Evolutionary conservation across 352 stramenopile genomes (phyloP).

Genomic region (Phytopythium litorale): DNA sequence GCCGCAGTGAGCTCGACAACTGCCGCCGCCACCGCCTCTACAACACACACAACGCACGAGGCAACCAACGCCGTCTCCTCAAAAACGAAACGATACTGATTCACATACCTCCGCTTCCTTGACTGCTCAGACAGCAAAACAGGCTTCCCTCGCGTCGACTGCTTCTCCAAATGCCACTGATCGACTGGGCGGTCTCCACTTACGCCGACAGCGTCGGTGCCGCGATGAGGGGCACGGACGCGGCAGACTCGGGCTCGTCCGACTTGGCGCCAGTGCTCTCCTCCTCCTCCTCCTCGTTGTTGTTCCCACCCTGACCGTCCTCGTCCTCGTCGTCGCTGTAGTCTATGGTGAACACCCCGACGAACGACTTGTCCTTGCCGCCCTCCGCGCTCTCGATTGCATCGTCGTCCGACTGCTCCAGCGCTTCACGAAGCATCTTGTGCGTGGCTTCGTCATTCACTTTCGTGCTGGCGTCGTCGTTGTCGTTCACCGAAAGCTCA

Average conservation of each 20-base stretch:
- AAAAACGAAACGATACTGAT: slow-evolving; percentile 2
- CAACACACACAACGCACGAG: neutral
- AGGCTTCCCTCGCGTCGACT: neutral
- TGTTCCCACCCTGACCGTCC: slow-evolving; percentile 5
- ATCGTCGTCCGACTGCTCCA: slow-evolving; percentile 27
- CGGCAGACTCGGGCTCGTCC: neutral
- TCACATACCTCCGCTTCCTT: slow-evolving; percentile 1
- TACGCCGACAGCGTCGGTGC: slow-evolving; percentile 13
- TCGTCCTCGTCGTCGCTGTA: slow-evolving; percentile 76
- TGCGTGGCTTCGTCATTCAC: slow-evolving; percentile 32
- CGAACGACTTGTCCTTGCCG: slow-evolving; percentile 40
- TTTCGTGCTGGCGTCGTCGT: slow-evolving; percentile 29
- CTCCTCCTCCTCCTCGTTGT: slow-evolving; percentile 9
- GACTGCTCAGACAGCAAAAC: slow-evolving; percentile 1
- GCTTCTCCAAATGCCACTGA: neutral
- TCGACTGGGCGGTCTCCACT: neutral
- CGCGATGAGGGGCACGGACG: slow-evolving; percentile 1
- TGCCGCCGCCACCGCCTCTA: too few species aligned
- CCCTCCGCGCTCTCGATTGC: slow-evolving; percentile 11
- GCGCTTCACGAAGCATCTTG: slow-evolving; percentile 33
- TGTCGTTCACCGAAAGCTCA: slow-evolving; percentile 44
- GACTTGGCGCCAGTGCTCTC: slow-evolving; percentile 8
- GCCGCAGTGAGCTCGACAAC: too few species aligned
- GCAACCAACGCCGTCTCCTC: neutral
- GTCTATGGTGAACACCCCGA: slow-evolving; percentile 78